Evolutionary conservation across 257 asterid genomes (phyloP).

Genomic region (Haberlea rhodopensis): DNA sequence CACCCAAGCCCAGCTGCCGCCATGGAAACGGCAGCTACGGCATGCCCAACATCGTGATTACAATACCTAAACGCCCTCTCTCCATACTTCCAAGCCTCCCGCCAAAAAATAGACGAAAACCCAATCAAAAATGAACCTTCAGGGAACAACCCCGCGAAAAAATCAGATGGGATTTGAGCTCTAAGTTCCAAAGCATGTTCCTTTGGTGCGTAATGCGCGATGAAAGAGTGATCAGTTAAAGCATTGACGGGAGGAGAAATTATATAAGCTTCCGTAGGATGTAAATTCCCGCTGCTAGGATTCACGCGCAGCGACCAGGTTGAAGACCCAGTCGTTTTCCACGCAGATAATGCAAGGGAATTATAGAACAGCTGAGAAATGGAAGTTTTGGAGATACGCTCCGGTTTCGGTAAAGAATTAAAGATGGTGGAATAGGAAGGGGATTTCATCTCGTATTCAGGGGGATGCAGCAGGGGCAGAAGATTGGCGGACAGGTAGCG

Average conservation of each 20-base stretch:
- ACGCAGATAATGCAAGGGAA: slow-evolving; percentile 83
- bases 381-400: slow-evolving; percentile 52
- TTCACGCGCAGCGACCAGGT: slow-evolving; percentile 97
- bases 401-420: slow-evolving; percentile 47
- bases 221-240: slow-evolving; percentile 47
- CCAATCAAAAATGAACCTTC: slow-evolving; percentile 62
- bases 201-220: slow-evolving; percentile 87
- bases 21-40: slow-evolving; percentile 76
- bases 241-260: slow-evolving; percentile 61
- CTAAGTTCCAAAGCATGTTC: slow-evolving; percentile 86
- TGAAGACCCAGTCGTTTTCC: slow-evolving; percentile 78
- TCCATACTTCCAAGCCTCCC: slow-evolving; percentile 98
- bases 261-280: slow-evolving; percentile 86
- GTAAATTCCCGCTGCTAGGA: slow-evolving; percentile 95
- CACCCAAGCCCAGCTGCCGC: slow-evolving; percentile 95
- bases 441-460: slow-evolving; percentile 19
- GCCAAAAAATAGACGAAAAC: slow-evolving; percentile 81
- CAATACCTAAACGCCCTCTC: slow-evolving; percentile 98
- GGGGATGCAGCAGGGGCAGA: slow-evolving; percentile 63
- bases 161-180: slow-evolving; percentile 49
- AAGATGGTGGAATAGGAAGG: slow-evolving; percentile 56
- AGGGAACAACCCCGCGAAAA: slow-evolving; percentile 49
- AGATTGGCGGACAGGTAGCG: slow-evolving; percentile 68
- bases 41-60: slow-evolving; percentile 96
- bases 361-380: slow-evolving; percentile 60